Evolutionary conservation across 768 basidiomycete genomes (phyloP), one percentile per base, ranked within the genome.

Genomic region (Suillus americanus): DNA sequence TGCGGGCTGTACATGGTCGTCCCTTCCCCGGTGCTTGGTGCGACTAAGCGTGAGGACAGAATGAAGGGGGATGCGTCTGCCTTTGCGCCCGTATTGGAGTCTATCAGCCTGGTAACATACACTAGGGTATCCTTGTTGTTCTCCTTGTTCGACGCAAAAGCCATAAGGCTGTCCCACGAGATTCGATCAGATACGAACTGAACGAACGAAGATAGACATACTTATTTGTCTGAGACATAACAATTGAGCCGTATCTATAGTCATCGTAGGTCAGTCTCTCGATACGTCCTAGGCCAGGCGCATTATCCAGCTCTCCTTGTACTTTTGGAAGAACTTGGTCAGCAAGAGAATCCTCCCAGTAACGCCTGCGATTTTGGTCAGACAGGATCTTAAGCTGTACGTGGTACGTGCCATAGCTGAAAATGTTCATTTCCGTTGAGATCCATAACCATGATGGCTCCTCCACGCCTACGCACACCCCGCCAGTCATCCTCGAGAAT

Each of bases 401-500:
- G 28, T 35, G 18, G 20, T 30, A 68, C 74, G 33, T 64, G 75
- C 80, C 80, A 81, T 35, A 81, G 72, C n/a, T 82, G 81, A 60
- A 75, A 79, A 37, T 75, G 75, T 48, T 80, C 79, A 45, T 75
- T 80, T 56, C 79, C 79, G 37, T 76, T 74, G 33, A 79, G 75
- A 60, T 80, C 79, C 79, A 80, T 79, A 5, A 75, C 66, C 71
- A 80, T 73, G 43, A 80, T 71, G 1, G 77, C 72, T 8, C 79
- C 79, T 16, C 78, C 76, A 30, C 70, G 62, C 43, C 79, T 78
- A 68, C 72, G 75, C 33, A 72, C 64, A 9, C 80, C 79, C 50
- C 78, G 72, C 80, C 79, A 81, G 62, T 81, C 78, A n/a, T 81
- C 81, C 5, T 77, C 79, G 20, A 51, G 51, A 37, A 82, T 74